These are phyloP conservation scores for Parmelia sp. DNA, from an alignment of 495 filamentous ascomycete species.

Conservation along the genomic window DNA sequence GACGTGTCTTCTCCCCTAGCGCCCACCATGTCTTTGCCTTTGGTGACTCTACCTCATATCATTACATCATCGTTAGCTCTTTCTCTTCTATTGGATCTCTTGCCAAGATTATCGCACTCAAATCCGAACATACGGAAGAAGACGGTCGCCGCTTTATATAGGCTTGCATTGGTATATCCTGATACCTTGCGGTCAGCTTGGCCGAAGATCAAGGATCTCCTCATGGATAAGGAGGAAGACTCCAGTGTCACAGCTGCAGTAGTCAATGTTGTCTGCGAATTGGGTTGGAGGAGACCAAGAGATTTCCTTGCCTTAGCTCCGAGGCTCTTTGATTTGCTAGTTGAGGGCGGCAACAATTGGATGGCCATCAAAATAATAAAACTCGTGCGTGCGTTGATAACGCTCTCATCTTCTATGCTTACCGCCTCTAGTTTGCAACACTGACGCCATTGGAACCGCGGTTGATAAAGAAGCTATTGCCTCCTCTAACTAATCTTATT, in stretches of 20 bases:
- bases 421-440: conserved; percentile 71
- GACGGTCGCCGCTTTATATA: conserved; percentile 85
- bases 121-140: conserved; percentile 84
- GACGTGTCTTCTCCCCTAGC: conserved; percentile 72
- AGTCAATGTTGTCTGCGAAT: conserved; percentile 92
- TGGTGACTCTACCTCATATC: conserved; percentile 82
- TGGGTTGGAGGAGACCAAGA: conserved; percentile 86
- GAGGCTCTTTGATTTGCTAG: conserved; percentile 81
- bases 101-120: conserved; percentile 80
- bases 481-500: conserved; percentile 89
- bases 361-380: conserved; percentile 99
- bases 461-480: conserved; percentile 83
- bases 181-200: conserved; percentile 87
- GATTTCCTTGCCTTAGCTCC: conserved; percentile 93
- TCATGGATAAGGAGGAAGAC: conserved; percentile 87
- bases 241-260: conserved; percentile 91
- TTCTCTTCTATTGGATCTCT: conserved; percentile 75
- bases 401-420: conserved; percentile 5
- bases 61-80: conserved; percentile 85
- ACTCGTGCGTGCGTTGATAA: conserved; percentile 50
- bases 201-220: conserved; percentile 90
- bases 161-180: conserved; percentile 87
- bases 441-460: conserved; percentile 89
- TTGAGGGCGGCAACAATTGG: conserved; percentile 96
- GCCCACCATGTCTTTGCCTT: conserved; percentile 72